Base-by-base conservation (phyloP, 148 eudicot species). In the Euryodendron excelsum region DNA sequence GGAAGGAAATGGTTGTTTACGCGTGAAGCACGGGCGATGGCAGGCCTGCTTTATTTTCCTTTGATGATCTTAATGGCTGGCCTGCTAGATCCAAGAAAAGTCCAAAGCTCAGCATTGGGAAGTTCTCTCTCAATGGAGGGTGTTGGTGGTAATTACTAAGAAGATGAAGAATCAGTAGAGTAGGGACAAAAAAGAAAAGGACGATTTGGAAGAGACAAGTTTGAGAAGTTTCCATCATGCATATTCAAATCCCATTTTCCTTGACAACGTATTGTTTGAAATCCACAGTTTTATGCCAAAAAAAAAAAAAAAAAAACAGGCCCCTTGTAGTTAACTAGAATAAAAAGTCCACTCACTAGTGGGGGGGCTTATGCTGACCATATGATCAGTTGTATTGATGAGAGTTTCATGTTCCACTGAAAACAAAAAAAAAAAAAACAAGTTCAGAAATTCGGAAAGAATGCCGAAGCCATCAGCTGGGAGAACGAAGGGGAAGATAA, bases 401-500 rank as follows among this genome's bases (percentile, higher is more conserved):
- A n/a, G n/a, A 21, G 20, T 31, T 25, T n/a, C 17, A 27, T 17
- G 0, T 48, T 4, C 20, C 27, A 0, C 53, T 48, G 34, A 25
- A 48, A 56, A 2, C 28, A n/a, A 5, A 30, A 45, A 20, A 10
- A 33, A 33, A 18, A 50, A 30, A 8, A 72, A 45, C 36, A 31
- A 20, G 14, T 50, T 14, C 50, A 44, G 48, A 20, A 4, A 72
- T 15, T 12, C 28, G 7, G 11, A 18, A 45, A 75, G 47, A 20
- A 77, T 77, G 80, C 52, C 36, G 12, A 68, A 20, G 56, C 11
- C 77, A 72, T 48, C 82, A 68, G 69, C 56, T 52, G 4, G 79
- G 66, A 82, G 71, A 63, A 67, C 41, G 45, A 86, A 80, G 77
- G 80, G 79, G 62, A 83, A 80, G 55, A 41, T 86, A 25, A 86